Conservation (phyloP, 2,329 filamentous ascomycete genomes). For the Pestalotiopsis sp. region DNA sequence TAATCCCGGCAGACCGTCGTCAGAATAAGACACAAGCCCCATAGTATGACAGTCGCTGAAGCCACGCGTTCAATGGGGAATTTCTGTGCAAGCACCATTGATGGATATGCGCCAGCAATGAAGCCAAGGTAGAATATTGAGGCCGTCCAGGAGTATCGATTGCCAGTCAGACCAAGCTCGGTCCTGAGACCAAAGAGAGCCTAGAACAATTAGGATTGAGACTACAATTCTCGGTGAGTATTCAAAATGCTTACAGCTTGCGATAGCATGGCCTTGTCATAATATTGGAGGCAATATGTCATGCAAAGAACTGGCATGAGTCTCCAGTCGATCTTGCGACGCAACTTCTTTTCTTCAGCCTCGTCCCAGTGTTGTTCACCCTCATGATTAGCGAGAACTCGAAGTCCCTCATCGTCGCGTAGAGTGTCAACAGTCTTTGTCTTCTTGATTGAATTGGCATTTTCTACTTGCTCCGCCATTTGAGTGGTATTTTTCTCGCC, state of each 20-base stretch:
- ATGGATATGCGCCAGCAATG: conserved; percentile 49
- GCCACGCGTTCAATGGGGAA: conserved; percentile 50
- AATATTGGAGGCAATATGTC: conserved; percentile 50
- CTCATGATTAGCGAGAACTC: conserved; percentile 41
- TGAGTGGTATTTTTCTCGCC: not conserved
- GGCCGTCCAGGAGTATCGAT: conserved; percentile 46
- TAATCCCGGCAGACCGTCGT: conserved; percentile 41
- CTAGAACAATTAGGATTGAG: conserved; percentile 19
- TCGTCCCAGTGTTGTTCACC: conserved; percentile 32
- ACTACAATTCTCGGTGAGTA: not conserved
- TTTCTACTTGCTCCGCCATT: conserved; percentile 1
- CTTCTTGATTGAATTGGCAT: conserved; percentile 6
- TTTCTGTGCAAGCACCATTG: conserved; percentile 41
- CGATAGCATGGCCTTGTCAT: conserved; percentile 56
- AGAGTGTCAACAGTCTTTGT: conserved; percentile 33
- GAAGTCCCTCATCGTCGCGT: conserved; percentile 41
- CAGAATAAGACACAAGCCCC: conserved; percentile 40
- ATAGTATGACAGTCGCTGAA: conserved; percentile 36
- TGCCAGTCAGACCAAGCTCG: conserved; percentile 43
- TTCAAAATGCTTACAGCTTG: conserved; percentile 45
- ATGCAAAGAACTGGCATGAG: conserved; percentile 48
- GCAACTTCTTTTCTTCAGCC: conserved; percentile 44
- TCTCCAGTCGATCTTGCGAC: conserved; percentile 43
- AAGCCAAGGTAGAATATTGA: conserved; percentile 53
- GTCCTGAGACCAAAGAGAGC: conserved; percentile 43